phyloP scores from a whole-genome alignment of 257 asterid genomes.

The Jasminum sambac region DNA sequence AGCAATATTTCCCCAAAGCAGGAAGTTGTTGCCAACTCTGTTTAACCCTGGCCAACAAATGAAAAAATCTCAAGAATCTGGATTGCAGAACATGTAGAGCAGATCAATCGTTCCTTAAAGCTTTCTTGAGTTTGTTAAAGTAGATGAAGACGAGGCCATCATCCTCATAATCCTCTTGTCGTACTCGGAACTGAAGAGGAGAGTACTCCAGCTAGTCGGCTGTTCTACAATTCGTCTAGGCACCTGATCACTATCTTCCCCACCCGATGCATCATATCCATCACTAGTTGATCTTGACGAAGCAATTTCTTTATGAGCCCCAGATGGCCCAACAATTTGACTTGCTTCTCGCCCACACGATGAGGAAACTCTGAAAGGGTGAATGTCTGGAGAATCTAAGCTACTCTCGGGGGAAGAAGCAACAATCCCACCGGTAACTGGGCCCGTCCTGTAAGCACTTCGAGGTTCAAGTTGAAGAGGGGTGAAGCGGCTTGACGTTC shows the following conservation, averaged over 20 bases:
- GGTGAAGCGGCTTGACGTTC: conserved; percentile 55
- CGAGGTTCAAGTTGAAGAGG: conserved; percentile 79
- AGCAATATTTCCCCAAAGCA: conserved; percentile 6
- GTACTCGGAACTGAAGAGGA: conserved; percentile 68
- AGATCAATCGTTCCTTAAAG: conserved; percentile 28
- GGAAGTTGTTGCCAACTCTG: neutral
- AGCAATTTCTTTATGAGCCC: conserved; percentile 49
- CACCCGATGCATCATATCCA: conserved; percentile 98
- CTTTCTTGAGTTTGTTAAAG: conserved; percentile 47
- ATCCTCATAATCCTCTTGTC: conserved; percentile 39
- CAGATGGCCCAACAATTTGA: conserved; percentile 47
- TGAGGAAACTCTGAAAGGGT: conserved; percentile 64
- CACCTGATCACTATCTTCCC: conserved; percentile 91
- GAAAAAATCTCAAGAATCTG: conserved; percentile 42
- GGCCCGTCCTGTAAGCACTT: conserved; percentile 46
- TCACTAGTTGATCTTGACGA: conserved; percentile 88
- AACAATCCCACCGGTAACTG: conserved; percentile 40
- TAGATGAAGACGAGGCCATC: conserved; percentile 54
- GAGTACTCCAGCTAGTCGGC: conserved; percentile 70
- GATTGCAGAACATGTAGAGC: conserved; percentile 16
- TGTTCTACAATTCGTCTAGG: conserved; percentile 57
- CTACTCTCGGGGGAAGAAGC: conserved; percentile 95
- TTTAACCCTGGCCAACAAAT: conserved; percentile 38
- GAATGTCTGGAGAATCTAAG: conserved; percentile 78
- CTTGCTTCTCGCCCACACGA: conserved; percentile 61